Conservation (phyloP, 192 early-diverging fungal species). For the Kickxella alabastrina region DNA sequence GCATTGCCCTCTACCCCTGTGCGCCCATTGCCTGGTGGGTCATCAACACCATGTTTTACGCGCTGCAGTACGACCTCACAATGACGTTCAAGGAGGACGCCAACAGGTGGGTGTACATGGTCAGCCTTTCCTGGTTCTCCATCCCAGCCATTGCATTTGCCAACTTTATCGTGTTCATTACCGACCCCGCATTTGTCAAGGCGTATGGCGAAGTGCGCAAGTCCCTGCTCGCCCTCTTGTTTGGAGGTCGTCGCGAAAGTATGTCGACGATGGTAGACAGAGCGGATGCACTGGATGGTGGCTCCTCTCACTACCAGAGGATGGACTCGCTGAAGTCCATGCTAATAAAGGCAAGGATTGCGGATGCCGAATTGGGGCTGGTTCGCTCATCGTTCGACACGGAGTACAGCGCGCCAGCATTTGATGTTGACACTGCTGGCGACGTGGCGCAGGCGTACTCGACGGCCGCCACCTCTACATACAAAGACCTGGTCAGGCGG, state of each 20-base stretch:
- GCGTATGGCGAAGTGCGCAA: not conserved
- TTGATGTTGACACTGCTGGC: not conserved
- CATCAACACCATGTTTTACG: slow-evolving; percentile 3
- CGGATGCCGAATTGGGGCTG: not conserved
- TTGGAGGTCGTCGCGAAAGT: not conserved
- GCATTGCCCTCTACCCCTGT: slow-evolving; percentile 10
- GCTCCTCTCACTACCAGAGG: not conserved
- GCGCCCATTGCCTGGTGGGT: slow-evolving; percentile 7
- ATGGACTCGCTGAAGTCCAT: not conserved
- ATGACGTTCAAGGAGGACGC: slow-evolving; percentile 3
- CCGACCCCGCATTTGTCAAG: slow-evolving; percentile 5
- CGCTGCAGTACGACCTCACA: slow-evolving; percentile 4
- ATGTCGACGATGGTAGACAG: no score
- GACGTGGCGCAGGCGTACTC: slow-evolving; percentile 1
- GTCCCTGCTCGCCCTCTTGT: no score
- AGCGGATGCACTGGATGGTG: not conserved
- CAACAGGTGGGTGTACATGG: not conserved
- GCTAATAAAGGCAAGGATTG: not conserved
- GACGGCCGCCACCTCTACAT: slow-evolving; percentile 2
- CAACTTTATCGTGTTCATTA: slow-evolving; percentile 9
- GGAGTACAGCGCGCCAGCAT: not conserved
- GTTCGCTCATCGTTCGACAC: not conserved
- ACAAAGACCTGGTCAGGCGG: slow-evolving; percentile 12
- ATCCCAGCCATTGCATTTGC: slow-evolving; percentile 3
- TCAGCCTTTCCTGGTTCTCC: slow-evolving; percentile 2